Conservation (phyloP, 345 rosid genomes). For the Populus ilicifolia region DNA sequence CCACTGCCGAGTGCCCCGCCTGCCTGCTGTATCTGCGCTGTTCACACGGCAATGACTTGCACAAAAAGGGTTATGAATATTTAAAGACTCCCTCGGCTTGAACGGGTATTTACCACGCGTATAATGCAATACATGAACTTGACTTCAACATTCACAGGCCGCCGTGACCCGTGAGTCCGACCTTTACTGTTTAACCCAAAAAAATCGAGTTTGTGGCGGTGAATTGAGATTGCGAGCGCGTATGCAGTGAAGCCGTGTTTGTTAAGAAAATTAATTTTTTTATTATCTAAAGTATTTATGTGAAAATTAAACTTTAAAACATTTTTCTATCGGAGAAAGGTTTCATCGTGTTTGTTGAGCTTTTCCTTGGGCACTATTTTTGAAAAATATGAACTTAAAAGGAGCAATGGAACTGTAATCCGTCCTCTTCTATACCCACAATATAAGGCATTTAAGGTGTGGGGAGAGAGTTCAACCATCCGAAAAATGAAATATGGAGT, state of each 20-base stretch:
- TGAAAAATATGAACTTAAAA: not conserved
- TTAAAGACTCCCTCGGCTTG: not conserved
- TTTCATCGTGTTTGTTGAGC: not conserved
- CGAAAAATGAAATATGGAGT: not conserved
- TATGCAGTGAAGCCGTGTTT: too few relatives aligned
- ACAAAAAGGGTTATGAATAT: not conserved
- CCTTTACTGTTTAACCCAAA: not conserved
- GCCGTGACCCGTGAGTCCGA: not conserved
- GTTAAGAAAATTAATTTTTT: too few relatives aligned
- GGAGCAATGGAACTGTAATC: not conserved
- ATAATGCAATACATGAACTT: not conserved
- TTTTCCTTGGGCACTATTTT: not conserved
- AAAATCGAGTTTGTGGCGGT: not conserved
- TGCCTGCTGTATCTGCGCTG: conserved; percentile 24
- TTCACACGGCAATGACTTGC: conserved; percentile 23
- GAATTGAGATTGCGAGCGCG: too few relatives aligned
- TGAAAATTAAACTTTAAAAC: too few relatives aligned
- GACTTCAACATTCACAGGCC: not conserved
- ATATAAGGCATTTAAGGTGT: not conserved
- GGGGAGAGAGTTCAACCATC: not conserved
- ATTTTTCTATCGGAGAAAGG: too few relatives aligned
- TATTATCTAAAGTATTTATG: too few relatives aligned
- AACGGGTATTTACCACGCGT: not conserved
- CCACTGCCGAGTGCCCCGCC: not conserved
- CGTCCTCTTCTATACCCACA: not conserved